Conservation (phyloP, 2,329 filamentous ascomycete species). For the Tetracladium maxilliforme region DNA sequence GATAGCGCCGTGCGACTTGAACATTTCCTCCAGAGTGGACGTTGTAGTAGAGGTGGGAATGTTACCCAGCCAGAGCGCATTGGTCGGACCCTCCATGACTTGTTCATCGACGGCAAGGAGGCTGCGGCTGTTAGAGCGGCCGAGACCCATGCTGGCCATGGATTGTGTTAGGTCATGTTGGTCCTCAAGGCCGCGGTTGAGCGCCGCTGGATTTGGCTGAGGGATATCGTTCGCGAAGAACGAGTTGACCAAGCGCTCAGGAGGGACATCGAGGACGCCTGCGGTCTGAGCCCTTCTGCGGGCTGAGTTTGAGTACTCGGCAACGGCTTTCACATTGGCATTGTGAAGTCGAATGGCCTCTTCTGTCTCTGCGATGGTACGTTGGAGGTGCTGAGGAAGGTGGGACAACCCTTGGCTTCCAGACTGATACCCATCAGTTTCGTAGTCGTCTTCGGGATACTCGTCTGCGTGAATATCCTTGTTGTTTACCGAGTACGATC, state of each 20-base stretch:
- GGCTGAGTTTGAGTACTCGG: conserved; percentile 65
- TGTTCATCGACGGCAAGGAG: conserved; percentile 62
- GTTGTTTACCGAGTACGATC: conserved; percentile 96
- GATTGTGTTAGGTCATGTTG: no score
- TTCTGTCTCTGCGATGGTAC: conserved; percentile 48
- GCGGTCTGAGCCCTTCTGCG: conserved; percentile 84
- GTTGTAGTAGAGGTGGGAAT: conserved; percentile 95
- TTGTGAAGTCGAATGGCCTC: conserved; percentile 80
- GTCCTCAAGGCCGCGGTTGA: conserved; percentile 65
- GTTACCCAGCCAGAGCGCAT: conserved; percentile 91
- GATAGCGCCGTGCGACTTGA: conserved; percentile 83
- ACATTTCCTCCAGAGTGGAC: conserved; percentile 88
- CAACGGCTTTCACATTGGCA: conserved; percentile 82
- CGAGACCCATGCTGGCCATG: no score
- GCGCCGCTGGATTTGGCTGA: no score
- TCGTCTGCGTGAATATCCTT: conserved; percentile 93
- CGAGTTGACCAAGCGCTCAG: no score
- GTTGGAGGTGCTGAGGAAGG: no score
- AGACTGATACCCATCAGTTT: conserved; percentile 10
- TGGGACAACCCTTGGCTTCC: no score
- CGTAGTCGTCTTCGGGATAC: conserved; percentile 63
- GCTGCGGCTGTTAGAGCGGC: conserved; percentile 44
- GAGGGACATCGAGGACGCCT: conserved; percentile 80
- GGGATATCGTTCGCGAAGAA: no score
- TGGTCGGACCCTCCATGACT: conserved; percentile 76